Evolutionary conservation across 306 rosid genomes (phyloP).

Genomic region (Sphenostylis stenocarpa): DNA sequence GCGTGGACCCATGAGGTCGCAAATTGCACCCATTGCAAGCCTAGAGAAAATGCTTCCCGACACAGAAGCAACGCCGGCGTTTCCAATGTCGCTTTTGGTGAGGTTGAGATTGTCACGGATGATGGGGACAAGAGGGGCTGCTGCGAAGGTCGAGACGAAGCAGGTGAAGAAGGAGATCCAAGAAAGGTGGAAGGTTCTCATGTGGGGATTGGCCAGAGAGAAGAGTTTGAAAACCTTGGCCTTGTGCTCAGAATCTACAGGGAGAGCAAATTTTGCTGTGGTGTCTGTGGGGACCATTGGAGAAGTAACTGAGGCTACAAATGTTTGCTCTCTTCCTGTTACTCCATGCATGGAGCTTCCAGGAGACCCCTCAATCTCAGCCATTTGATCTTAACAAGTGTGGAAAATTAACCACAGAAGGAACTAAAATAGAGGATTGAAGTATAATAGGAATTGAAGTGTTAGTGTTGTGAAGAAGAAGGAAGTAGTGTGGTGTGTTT

Average conservation of each 20-base stretch:
- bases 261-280: conserved; percentile 65
- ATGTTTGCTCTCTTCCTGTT: conserved; percentile 73
- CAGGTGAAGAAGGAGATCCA: conserved; percentile 93
- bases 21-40: conserved; percentile 76
- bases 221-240: conserved; percentile 71
- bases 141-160: conserved; percentile 83
- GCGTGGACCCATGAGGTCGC: conserved; percentile 78
- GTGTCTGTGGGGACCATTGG: conserved; percentile 69
- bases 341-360: conserved; percentile 98
- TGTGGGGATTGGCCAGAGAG: conserved; percentile 83
- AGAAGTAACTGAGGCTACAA: conserved; percentile 63
- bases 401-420: background rate
- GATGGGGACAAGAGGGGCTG: conserved; percentile 76
- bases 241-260: conserved; percentile 83
- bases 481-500: conserved; percentile 34
- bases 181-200: conserved; percentile 93
- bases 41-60: conserved; percentile 85
- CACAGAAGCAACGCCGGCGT: conserved; percentile 88
- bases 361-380: conserved; percentile 57
- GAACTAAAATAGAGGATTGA: background rate
- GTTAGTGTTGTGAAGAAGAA: conserved; percentile 9
- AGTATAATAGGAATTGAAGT: background rate
- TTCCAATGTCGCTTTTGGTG: conserved; percentile 74
- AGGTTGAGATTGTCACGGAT: conserved; percentile 81
- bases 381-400: conserved; percentile 27